Evolutionary conservation across 1,284 basidiomycete genomes (phyloP).

Genomic region (Malassezia restricta): DNA sequence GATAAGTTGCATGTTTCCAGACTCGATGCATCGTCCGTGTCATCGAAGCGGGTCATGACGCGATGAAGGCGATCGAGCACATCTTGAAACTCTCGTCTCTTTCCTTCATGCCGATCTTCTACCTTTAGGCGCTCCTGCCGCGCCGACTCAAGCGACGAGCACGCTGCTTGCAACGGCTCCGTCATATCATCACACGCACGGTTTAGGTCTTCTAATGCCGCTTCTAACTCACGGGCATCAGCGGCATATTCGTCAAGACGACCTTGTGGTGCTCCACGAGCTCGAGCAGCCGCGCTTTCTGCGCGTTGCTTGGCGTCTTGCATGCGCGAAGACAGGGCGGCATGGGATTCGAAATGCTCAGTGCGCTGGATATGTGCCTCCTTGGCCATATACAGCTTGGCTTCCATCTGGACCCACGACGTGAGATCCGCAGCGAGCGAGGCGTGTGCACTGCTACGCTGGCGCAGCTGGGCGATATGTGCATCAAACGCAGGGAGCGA

Average conservation of each 20-base stretch:
- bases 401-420: too few species aligned
- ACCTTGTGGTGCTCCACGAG: not conserved
- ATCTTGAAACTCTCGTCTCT: not conserved
- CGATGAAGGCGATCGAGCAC: not conserved
- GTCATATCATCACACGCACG: not conserved
- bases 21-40: not conserved
- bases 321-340: too few species aligned
- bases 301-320: constrained; percentile 2
- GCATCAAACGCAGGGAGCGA: constrained; percentile 5
- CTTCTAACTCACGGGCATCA: constrained; percentile 55
- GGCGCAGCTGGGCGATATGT: constrained; percentile 5
- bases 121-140: constrained; percentile 49
- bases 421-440: too few species aligned
- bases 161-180: not conserved
- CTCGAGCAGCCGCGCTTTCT: not conserved
- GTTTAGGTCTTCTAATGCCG: not conserved
- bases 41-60: not conserved
- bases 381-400: too few species aligned
- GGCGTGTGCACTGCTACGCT: not conserved
- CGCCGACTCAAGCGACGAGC: constrained; percentile 51
- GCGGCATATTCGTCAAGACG: constrained; percentile 54
- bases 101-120: not conserved
- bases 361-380: too few species aligned
- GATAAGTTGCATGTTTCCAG: constrained; percentile 34
- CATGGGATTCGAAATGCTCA: too few species aligned